These are phyloP conservation scores for Lagerstroemia speciosa DNA, from an alignment of 345 rosid genomes.

Conservation along the genomic window DNA sequence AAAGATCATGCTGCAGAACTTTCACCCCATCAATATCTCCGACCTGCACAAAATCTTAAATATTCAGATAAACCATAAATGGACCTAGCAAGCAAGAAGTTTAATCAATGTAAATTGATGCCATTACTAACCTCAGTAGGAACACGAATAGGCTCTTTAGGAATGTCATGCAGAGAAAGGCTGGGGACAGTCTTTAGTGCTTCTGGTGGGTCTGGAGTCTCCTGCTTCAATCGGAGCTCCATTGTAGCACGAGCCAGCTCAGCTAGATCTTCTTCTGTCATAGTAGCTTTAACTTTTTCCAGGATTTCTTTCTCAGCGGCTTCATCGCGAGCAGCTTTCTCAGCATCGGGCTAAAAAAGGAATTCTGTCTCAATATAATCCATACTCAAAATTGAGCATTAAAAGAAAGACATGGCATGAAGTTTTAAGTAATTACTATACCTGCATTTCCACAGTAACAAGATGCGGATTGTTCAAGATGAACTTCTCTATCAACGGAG, in stretches of 20 bases:
- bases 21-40: conserved; percentile 80
- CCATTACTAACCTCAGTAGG: conserved; percentile 62
- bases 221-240: conserved; percentile 78
- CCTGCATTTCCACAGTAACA: conserved; percentile 97
- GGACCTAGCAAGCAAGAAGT: conserved; percentile 7
- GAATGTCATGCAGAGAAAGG: conserved; percentile 67
- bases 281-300: conserved; percentile 57
- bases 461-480: conserved; percentile 75
- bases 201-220: conserved; percentile 95
- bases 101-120: not conserved
- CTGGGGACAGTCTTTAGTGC: conserved; percentile 79
- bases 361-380: conserved; percentile 11
- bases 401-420: not conserved
- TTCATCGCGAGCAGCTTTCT: conserved; percentile 77
- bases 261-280: conserved; percentile 93
- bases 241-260: conserved; percentile 82
- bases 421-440: conserved; percentile 12
- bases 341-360: conserved; percentile 74
- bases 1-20: conserved; percentile 85
- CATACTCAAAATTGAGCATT: conserved; percentile 13
- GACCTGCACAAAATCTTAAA: conserved; percentile 32
- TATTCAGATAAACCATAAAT: conserved; percentile 3
- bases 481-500: conserved; percentile 78
- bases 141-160: conserved; percentile 67
- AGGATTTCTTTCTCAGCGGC: conserved; percentile 66